These are phyloP conservation scores for Mrakiaceae sp. DNA, from an alignment of 1,284 basidiomycete genomes.

Conservation along the genomic window DNA sequence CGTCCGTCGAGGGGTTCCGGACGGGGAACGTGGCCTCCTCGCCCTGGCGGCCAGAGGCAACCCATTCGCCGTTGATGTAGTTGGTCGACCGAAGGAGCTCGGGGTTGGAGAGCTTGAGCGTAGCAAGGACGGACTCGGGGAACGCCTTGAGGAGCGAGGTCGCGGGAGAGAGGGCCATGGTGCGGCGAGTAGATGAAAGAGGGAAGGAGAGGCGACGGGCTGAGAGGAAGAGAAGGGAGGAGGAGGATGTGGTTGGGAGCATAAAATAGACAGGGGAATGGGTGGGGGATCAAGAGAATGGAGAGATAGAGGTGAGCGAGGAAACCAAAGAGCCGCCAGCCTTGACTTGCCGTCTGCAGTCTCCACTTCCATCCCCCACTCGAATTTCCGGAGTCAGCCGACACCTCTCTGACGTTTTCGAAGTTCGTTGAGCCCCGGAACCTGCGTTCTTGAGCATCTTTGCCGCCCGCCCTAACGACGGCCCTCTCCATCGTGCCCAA, in stretches of 20 bases:
- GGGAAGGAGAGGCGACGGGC: not conserved
- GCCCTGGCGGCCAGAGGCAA: slow-evolving; percentile 3
- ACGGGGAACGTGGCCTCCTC: slow-evolving; percentile 10
- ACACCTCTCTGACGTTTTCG: too few species aligned
- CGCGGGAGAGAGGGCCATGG: slow-evolving; percentile 7
- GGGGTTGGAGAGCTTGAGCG: slow-evolving; percentile 12
- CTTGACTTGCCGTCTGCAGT: too few species aligned
- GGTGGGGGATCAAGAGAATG: not conserved
- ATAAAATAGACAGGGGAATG: not conserved
- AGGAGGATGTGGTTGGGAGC: not conserved
- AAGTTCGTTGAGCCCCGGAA: too few species aligned
- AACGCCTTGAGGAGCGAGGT: slow-evolving; percentile 2
- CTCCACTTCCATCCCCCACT: too few species aligned
- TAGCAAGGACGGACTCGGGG: not conserved
- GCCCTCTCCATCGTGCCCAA: too few species aligned
- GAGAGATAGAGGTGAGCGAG: not conserved
- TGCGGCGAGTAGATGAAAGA: not conserved
- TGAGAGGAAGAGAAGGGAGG: not conserved
- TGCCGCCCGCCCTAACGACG: too few species aligned
- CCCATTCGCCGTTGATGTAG: slow-evolving; percentile 16
- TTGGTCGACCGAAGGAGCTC: slow-evolving; percentile 11
- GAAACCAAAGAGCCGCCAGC: too few species aligned
- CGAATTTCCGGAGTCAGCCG: too few species aligned
- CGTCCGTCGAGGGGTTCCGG: slow-evolving; percentile 8
- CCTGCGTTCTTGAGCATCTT: too few species aligned